These are phyloP conservation scores for Lachnellula subtilissima DNA, from an alignment of 2,329 filamentous ascomycete genomes.

Conservation along the genomic window DNA sequence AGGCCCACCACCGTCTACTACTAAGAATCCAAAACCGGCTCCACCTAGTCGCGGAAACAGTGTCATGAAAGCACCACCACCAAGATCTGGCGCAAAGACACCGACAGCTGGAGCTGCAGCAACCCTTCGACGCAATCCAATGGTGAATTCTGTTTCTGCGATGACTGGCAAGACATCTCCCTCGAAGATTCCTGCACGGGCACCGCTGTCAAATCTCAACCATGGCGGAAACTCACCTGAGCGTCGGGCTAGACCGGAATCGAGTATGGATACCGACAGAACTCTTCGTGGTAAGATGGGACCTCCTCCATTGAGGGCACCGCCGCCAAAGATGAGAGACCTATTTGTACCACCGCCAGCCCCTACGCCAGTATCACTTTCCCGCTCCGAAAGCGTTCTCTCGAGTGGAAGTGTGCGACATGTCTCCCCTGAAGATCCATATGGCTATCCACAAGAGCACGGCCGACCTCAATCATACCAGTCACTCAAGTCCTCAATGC, in stretches of 20 bases:
- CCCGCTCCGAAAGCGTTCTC: conserved; percentile 43
- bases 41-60: conserved; percentile 27
- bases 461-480: conserved; percentile 34
- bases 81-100: conserved; percentile 43
- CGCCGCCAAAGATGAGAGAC: conserved; percentile 90
- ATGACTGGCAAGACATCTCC: conserved; percentile 45
- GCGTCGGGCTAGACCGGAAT: conserved; percentile 40
- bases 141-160: conserved; percentile 16
- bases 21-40: conserved; percentile 24
- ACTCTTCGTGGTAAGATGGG: conserved; percentile 40
- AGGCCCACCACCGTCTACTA: conserved; percentile 47
- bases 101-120: conserved; percentile 43
- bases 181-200: conserved; percentile 64
- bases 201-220: conserved; percentile 63
- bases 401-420: conserved; percentile 53
- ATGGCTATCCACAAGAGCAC: conserved; percentile 40
- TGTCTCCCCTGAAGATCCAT: conserved; percentile 76
- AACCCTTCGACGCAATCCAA: conserved; percentile 29
- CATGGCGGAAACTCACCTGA: conserved; percentile 79
- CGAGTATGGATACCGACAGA: conserved; percentile 31
- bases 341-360: conserved; percentile 53
- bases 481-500: conserved; percentile 40
- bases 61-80: conserved; percentile 24
- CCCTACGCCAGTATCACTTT: conserved; percentile 49
- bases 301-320: conserved; percentile 56